Evolutionary conservation across 495 filamentous ascomycete genomes (phyloP).

Genomic region (Cairneyella variabilis): DNA sequence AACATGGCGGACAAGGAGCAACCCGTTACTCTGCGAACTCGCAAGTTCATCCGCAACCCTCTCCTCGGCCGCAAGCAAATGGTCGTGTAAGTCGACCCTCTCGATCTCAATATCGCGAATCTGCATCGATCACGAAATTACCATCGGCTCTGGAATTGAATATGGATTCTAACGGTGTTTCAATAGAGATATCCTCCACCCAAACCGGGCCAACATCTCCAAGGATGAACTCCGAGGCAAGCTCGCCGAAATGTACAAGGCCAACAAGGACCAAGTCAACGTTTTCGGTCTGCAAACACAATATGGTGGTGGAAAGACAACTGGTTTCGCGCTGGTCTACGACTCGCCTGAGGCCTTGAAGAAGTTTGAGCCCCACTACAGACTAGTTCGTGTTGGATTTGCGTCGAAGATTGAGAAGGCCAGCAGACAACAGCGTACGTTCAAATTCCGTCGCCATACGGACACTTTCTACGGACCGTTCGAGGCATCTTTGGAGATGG

Average conservation of each 20-base stretch:
- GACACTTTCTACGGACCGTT: too few species aligned
- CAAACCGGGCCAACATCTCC: conserved; percentile 94
- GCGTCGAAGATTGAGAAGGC: conserved; percentile 93
- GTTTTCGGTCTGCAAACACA: conserved; percentile 98
- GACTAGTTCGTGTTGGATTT: conserved; percentile 85
- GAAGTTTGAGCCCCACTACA: conserved; percentile 99
- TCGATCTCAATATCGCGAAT: not conserved
- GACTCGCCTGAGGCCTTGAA: conserved; percentile 95
- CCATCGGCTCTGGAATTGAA: not conserved
- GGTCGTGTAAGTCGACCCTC: conserved; percentile 87
- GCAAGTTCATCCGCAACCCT: conserved; percentile 99
- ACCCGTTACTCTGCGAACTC: conserved; percentile 94
- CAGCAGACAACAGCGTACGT: conserved; percentile 98
- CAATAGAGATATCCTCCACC: conserved; percentile 96
- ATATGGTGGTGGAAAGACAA: conserved; percentile 99
- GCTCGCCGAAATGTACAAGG: conserved; percentile 94
- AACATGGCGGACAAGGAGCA: conserved; percentile 85
- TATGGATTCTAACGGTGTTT: conserved; percentile 17
- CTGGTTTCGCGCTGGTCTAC: conserved; percentile 98
- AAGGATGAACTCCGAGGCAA: conserved; percentile 97
- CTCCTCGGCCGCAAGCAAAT: conserved; percentile 98
- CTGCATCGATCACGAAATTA: not conserved
- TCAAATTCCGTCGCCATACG: too few species aligned
- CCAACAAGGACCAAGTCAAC: conserved; percentile 90
- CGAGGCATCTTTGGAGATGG: not conserved